Base-by-base conservation (phyloP, 1,284 basidiomycete genomes). In the Cutaneotrichosporon cavernicola region DNA sequence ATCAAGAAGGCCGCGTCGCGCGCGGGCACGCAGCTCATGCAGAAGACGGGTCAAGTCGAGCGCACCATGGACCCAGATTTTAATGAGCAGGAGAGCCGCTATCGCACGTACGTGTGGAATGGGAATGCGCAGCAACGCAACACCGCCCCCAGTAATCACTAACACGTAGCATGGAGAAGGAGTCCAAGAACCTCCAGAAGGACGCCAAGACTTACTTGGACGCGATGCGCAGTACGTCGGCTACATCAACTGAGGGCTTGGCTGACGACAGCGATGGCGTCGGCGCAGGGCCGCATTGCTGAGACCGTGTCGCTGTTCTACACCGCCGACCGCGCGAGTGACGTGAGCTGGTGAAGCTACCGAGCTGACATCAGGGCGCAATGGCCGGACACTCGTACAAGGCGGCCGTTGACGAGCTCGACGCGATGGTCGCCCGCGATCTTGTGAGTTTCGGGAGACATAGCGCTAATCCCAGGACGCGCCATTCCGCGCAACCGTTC, bases 321-420 rank as follows among this genome's bases (percentile, higher is more conserved):
- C 80, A 87, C 87, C 47, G 90, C 91, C 36, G 92, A 94, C 83
- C 85, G 87, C 67, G 83, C 86, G 32, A 92, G 91, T 22, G 92
- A 95, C 70, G 80, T 81, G 60, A 66, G 78, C 69, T 9, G 1
- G 18, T 21, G 21, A 32, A 21, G 1, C 4, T 55, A 56, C 8
- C 14, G 31, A 52, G 31, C 65, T 67, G 21, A 67, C 65, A 43
- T 14, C 77, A 85, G 74, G 90, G 93, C 32, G 96, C 97, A 14
- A 97, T 99, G 91, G 91, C 95, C 1, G 92, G 91, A 2, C 93
- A 97, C 76, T 90, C 96, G 4, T 99, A 99, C 84, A 95, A 93
- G 76, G 87, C 92, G 40, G 90, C 94, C 0, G 91, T 97, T 5
- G 93, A 97, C 70, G 97, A 99, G 72, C 83, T 99, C 47, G 97